Base-by-base conservation (phyloP, 2,329 filamentous ascomycete species). In the Aspergillus tubingensis region DNA sequence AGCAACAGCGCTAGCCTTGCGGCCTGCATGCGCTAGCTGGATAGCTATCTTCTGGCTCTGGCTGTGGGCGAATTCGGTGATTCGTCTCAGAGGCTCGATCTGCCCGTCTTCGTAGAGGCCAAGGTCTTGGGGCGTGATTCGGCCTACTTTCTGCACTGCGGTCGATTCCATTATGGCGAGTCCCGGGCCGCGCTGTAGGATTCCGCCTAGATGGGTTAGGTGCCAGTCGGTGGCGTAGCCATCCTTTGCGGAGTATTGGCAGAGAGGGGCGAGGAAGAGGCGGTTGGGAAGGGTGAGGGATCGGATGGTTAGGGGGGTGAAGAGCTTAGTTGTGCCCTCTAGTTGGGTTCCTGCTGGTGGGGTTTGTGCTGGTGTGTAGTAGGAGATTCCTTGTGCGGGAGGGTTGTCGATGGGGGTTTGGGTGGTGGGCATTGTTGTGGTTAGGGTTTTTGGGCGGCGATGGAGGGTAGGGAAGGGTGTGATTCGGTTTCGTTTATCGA, bases 81-180 rank as follows among this genome's bases (percentile, higher is more conserved):
- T 84, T 61, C 85, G 84, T n/a, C 68, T 67, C 58, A 96, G 78
- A 0, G 88, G 87, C 65, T 84, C 88, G 60, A 93, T 88, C 74
- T 97, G 93, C 30, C 83, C 86, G 74, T 96, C 93, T 63, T 89
- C 82, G 92, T 92, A 97, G 3, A 97, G 79, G 0, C 93, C 73
- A 7, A 67, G 53, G 51, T 74, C 71, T 41, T 74, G 61, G 0
- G 92, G 91, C 0, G 90, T 90, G 79, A 96, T 96, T 57, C 92
- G 86, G 25, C 92, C 92, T 66, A 92, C 86, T 3, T 90, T 78
- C 6, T 86, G 81, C 0, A 96, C 90, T 38, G 87, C 81, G 0
- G 91, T 92, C 19, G 92, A 91, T 79, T 96, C 93, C 59, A 93
- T 81, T 61, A 92, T 85, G 51, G 88, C 80, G 11, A 96, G 80